Base-by-base conservation (phyloP, 2,329 filamentous ascomycete genomes). In the Colletotrichum cuscutae region DNA sequence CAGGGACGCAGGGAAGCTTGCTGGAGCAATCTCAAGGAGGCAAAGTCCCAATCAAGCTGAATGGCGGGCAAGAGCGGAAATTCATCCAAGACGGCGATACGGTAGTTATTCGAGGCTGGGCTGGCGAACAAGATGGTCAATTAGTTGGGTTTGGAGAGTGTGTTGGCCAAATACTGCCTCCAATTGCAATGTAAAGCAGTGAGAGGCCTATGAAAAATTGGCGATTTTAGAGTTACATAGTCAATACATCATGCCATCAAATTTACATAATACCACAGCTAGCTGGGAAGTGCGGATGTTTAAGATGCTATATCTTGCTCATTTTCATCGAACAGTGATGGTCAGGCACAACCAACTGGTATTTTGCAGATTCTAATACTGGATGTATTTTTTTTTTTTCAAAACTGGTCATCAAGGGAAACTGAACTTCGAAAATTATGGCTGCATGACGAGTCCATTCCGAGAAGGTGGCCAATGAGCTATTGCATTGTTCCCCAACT, bases 101-200 rank as follows among this genome's bases (percentile, higher is more conserved):
- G 2, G 81, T 95, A 12, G 87, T 87, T 1, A 86, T 96, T 52
- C 87, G 87, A 1, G 94, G 94, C 0, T 87, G 87, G 19, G 91
- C 89, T 88, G 9, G 92, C 89, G 78, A 92, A 90, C 1, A 89
- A 64, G 89, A 92, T 32, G 89, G 90, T 2, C 87, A 84, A 19
- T 85, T 92, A 64, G 92, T 96, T 28, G 94, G 94, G 0, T 96
- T 96, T 81, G 94, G 94, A 4, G 89, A 94, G 75, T 93, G 94
- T 92, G 76, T 84, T 84, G 32, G 93, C 91, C 19, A 89, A 63
- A 90, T 94, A 28, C 32, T 74, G 6, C 22, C 72, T 8, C 59
- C 72, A 15, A 8, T 68, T 19, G 4, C 46, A 5, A 1, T 70
- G 19, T 70, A 13, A 11, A 9, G 42, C 5, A 8, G 4, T 46